phyloP scores from a whole-genome alignment of 2,329 filamentous ascomycete genomes.

The Aspergillus novofumigatus region DNA sequence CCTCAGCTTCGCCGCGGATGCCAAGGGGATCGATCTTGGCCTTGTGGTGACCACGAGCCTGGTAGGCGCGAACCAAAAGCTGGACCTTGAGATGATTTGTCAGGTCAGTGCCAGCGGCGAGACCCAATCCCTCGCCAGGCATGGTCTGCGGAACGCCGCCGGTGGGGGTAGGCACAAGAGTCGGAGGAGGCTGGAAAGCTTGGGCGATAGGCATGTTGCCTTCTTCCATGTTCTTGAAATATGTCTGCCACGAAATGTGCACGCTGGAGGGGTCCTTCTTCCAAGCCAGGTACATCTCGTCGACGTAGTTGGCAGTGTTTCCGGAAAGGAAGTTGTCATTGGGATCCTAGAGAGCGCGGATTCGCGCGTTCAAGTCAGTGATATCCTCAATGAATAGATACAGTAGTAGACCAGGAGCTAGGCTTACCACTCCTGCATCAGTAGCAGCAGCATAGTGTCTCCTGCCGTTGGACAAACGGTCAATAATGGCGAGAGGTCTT shows the following conservation, averaged over 20 bases:
- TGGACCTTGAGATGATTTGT: slow-evolving; percentile 98
- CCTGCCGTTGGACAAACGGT: slow-evolving; percentile 35
- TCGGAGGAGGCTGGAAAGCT: slow-evolving; percentile 93
- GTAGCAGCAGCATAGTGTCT: slow-evolving; percentile 57
- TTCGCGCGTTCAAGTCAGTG: slow-evolving; percentile 20
- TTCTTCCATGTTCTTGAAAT: slow-evolving; percentile 99
- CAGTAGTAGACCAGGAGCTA: slow-evolving; percentile 5
- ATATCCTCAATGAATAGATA: slow-evolving; percentile 1
- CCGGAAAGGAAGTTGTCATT: slow-evolving; percentile 96
- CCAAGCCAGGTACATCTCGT: slow-evolving; percentile 99
- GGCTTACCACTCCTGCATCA: slow-evolving; percentile 55
- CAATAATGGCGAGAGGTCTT: slow-evolving; percentile 42
- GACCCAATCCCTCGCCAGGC: slow-evolving; percentile 62
- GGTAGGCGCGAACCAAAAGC: slow-evolving; percentile 92
- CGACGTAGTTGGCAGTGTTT: slow-evolving; percentile 97
- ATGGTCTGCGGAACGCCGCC: slow-evolving; percentile 72
- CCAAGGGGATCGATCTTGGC: slow-evolving; percentile 94
- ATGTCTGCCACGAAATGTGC: slow-evolving; percentile 97
- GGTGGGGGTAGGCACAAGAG: slow-evolving; percentile 75
- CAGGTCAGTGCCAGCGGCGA: slow-evolving; percentile 72
- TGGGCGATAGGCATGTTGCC: slow-evolving; percentile 97
- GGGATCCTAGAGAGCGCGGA: slow-evolving; percentile 56
- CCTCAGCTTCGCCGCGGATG: slow-evolving; percentile 79
- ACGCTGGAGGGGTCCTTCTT: slow-evolving; percentile 89
- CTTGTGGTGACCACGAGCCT: slow-evolving; percentile 97